phyloP scores from a whole-genome alignment of 1,284 basidiomycete genomes.

The Moniliophthora roreri region DNA sequence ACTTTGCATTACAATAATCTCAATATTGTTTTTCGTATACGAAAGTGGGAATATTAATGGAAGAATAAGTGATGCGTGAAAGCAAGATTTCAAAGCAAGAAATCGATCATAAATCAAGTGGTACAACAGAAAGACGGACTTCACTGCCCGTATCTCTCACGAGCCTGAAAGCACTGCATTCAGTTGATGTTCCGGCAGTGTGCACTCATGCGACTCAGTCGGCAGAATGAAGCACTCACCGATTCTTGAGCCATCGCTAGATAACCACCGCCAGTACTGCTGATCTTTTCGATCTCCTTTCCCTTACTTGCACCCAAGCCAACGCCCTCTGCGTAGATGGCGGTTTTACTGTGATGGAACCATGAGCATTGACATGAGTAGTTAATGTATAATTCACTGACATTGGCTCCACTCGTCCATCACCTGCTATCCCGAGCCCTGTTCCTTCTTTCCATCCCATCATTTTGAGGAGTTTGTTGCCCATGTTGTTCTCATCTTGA shows the following conservation, averaged over 20 bases:
- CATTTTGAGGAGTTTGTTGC: constrained; percentile 89
- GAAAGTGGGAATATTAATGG: constrained; percentile 12
- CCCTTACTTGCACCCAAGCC: constrained; percentile 89
- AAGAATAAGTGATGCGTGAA: constrained; percentile 14
- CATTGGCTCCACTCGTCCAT: constrained; percentile 87
- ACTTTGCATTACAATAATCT: background rate
- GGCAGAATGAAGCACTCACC: constrained; percentile 33
- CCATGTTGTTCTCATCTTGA: constrained; percentile 79
- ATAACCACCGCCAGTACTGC: constrained; percentile 71
- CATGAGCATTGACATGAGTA: background rate
- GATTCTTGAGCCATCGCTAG: constrained; percentile 74
- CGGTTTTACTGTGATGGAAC: constrained; percentile 55
- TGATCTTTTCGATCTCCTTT: constrained; percentile 76
- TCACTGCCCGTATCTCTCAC: constrained; percentile 14
- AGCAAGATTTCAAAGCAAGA: background rate
- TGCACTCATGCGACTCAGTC: background rate
- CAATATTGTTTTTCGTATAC: too few species aligned
- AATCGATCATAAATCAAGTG: background rate
- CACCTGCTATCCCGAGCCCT: constrained; percentile 79
- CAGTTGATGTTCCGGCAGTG: background rate
- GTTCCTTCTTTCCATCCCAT: constrained; percentile 94
- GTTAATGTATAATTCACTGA: constrained; percentile 19
- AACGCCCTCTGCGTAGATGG: constrained; percentile 83
- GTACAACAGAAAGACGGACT: background rate
- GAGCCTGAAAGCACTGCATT: constrained; percentile 13